Conservation (phyloP, 345 rosid species). For the Pugionium cornutum region DNA sequence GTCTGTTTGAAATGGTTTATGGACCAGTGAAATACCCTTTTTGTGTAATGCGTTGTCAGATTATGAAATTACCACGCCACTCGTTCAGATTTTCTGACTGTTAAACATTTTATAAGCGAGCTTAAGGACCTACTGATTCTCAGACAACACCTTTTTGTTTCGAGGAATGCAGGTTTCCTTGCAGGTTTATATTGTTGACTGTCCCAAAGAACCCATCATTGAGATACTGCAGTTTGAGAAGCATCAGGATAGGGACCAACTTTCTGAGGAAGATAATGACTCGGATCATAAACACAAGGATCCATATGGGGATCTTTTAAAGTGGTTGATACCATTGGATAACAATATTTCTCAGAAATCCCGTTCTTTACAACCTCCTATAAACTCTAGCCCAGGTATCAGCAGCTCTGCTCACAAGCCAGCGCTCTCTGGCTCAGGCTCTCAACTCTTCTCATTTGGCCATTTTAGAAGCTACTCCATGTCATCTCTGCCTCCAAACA, state of each 20-base stretch:
- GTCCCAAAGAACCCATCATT: conserved; percentile 73
- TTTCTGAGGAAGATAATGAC: conserved; percentile 44
- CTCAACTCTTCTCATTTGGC: conserved; percentile 84
- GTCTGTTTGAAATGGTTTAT: conserved; percentile 15
- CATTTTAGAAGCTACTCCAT: conserved; percentile 95
- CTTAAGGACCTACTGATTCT: conserved; percentile 45
- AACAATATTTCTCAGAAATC: conserved; percentile 60
- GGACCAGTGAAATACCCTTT: conserved; percentile 3
- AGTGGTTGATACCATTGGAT: conserved; percentile 95
- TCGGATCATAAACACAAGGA: conserved; percentile 48
- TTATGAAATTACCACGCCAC: conserved; percentile 4
- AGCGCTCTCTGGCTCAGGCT: conserved; percentile 59
- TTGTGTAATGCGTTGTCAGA: background rate
- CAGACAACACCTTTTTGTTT: conserved; percentile 63
- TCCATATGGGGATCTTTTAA: conserved; percentile 74
- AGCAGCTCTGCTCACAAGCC: conserved; percentile 56
- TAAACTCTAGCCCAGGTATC: conserved; percentile 57
- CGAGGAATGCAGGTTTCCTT: conserved; percentile 98
- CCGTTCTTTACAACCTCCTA: conserved; percentile 56
- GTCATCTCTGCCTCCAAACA: conserved; percentile 91
- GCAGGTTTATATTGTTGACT: conserved; percentile 81
- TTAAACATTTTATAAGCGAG: background rate
- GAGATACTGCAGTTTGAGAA: conserved; percentile 99
- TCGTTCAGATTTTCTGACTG: background rate
- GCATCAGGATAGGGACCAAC: conserved; percentile 46